Base-by-base conservation (phyloP, 225 moss, liverwort and hornwort genomes). In the Polytrichum formosum region DNA sequence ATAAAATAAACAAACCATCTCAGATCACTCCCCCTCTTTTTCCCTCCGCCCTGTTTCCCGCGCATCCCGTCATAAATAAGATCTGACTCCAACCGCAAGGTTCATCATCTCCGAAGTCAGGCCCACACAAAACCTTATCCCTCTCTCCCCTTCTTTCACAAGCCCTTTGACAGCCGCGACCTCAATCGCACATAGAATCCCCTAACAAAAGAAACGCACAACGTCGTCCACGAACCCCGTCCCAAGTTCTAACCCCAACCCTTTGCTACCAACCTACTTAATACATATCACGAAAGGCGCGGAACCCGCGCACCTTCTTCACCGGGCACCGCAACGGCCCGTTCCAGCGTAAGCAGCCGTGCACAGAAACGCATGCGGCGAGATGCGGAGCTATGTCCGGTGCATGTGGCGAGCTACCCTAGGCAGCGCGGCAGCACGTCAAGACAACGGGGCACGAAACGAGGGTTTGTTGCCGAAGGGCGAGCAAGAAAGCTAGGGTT, bases 401-500 rank as follows among this genome's bases (percentile, higher is more conserved):
- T 26, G 26, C 25, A 28, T 63, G 26, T 63, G 62, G 62, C 62
- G 62, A 63, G 7, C 62, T 23, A 63, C 62, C 62, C 62, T 63
- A 63, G 62, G 62, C 26, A 63, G 23, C 21, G 17, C 25, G 21
- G 62, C 26, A 63, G 58, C n/a, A 23, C 58, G 58, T 23, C 25
- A 23, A 63, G 26, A 17, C 22, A 16, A 63, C 5, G 62, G 23
- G 17, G 16, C 17, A 23, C 13, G 27, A 16, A 4, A 63, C 25
- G 59, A 59, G 26, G 62, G 62, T 16, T 22, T 16, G 26, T 16
- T 26, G 8, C 62, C 62, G 13, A 28, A 28, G 62, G 8, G 21
- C 62, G 62, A 63, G 62, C 27, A 63, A 63, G 62, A 63, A 28
- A 63, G 62, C 62, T 63, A 63, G 62, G 62, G 62, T 63, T 63